phyloP scores from a whole-genome alignment of 2,329 filamentous ascomycete genomes.

The Emergomyces orientalis region DNA sequence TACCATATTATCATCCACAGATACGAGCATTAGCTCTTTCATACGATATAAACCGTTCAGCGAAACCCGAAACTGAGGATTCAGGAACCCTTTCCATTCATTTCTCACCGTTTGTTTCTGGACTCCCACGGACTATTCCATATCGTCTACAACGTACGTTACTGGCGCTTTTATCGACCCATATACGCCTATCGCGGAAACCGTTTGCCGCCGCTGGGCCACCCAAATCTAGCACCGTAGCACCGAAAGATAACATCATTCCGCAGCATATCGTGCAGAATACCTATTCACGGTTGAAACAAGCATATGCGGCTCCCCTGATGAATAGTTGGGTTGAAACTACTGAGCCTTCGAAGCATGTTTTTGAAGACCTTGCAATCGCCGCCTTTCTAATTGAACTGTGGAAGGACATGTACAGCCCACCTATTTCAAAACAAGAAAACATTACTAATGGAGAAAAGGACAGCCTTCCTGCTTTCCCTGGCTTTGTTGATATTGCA shows the following conservation, averaged over 20 bases:
- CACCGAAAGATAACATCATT: slow-evolving; percentile 74
- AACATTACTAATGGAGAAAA: not conserved
- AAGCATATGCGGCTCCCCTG: slow-evolving; percentile 62
- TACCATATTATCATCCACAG: slow-evolving; percentile 83
- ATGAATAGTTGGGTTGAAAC: slow-evolving; percentile 73
- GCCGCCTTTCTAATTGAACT: slow-evolving; percentile 87
- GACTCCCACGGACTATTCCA: slow-evolving; percentile 26
- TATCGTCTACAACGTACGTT: slow-evolving; percentile 33
- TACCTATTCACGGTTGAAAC: slow-evolving; percentile 71
- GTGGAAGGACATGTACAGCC: slow-evolving; percentile 72
- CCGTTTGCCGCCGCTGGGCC: slow-evolving; percentile 17
- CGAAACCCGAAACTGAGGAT: slow-evolving; percentile 21
- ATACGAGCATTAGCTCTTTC: slow-evolving; percentile 66
- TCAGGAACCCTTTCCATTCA: slow-evolving; percentile 42
- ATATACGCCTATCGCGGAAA: slow-evolving; percentile 28
- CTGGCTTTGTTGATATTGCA: slow-evolving; percentile 90
- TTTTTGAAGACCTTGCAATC: slow-evolving; percentile 89
- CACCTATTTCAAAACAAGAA: slow-evolving; percentile 18
- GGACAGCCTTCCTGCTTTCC: slow-evolving; percentile 43
- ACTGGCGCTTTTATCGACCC: slow-evolving; percentile 28
- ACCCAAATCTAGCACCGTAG: slow-evolving; percentile 58
- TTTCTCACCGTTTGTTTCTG: slow-evolving; percentile 39
- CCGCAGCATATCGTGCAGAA: slow-evolving; percentile 70
- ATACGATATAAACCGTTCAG: slow-evolving; percentile 43
- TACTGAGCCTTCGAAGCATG: slow-evolving; percentile 82